A percentile compares a stretch with the other conserved stretches of the same genome.
phyloP scores from a whole-genome alignment of 768 basidiomycete species.

The Macrolepiota fuliginosa region DNA sequence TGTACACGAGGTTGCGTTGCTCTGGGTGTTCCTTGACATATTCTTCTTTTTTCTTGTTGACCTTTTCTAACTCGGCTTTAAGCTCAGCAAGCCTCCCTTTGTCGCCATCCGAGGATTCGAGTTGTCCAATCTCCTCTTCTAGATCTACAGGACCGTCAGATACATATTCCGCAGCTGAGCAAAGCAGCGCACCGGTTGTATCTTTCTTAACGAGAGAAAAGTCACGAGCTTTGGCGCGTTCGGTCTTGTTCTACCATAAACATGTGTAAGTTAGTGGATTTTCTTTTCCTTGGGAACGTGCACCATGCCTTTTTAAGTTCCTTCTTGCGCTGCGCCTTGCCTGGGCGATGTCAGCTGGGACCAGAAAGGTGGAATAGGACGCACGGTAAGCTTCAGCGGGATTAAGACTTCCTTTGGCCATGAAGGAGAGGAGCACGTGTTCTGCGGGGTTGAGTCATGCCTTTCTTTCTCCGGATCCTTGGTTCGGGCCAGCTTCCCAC shows the following conservation, averaged over 20 bases:
- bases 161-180: neutral
- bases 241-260: slow-evolving; percentile 86
- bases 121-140: slow-evolving; percentile 74
- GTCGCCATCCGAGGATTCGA: slow-evolving; percentile 53
- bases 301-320: slow-evolving; percentile 87
- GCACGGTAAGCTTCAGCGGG: slow-evolving; percentile 92
- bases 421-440: slow-evolving; percentile 30
- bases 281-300: neutral
- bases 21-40: slow-evolving; percentile 94
- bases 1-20: slow-evolving; percentile 81
- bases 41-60: slow-evolving; percentile 86
- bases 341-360: slow-evolving; percentile 36
- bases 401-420: slow-evolving; percentile 89
- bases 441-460: slow-evolving; percentile 40
- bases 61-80: slow-evolving; percentile 74
- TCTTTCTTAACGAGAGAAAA: slow-evolving; percentile 94
- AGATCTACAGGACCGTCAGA: slow-evolving; percentile 50
- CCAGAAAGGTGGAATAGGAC: slow-evolving; percentile 27
- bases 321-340: slow-evolving; percentile 90
- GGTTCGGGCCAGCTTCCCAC: slow-evolving; percentile 39
- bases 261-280: neutral
- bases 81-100: slow-evolving; percentile 67
- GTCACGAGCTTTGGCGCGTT: slow-evolving; percentile 77
- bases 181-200: slow-evolving; percentile 58
- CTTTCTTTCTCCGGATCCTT: slow-evolving; percentile 14